phyloP scores from a whole-genome alignment of 768 basidiomycete species.

The Filobasidium wieringae region DNA sequence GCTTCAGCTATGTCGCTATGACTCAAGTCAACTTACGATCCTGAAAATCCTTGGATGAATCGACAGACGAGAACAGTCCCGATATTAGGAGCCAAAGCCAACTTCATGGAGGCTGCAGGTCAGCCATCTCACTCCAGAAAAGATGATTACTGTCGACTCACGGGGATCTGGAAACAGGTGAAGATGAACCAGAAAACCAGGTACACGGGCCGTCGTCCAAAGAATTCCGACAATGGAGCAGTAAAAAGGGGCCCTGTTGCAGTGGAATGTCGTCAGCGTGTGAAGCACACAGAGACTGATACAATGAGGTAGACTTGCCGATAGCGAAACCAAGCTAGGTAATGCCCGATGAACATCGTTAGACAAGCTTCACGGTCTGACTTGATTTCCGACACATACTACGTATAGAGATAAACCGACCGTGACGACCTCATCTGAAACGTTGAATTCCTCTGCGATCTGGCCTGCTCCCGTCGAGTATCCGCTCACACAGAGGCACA shows the following conservation, averaged over 20 bases:
- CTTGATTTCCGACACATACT: constrained; percentile 1
- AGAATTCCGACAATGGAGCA: constrained; percentile 15
- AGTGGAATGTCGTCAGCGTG: no score
- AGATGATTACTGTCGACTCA: constrained; percentile 10
- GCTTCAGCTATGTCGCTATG: no score
- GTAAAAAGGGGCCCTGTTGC: no score
- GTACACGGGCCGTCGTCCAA: constrained; percentile 22
- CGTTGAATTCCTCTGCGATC: constrained; percentile 21
- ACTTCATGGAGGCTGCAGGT: constrained; percentile 12
- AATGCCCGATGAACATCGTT: background rate
- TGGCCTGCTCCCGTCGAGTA: constrained; percentile 21
- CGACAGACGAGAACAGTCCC: constrained; percentile 19
- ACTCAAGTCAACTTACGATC: constrained; percentile 16
- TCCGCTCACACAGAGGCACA: constrained; percentile 21
- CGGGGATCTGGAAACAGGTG: constrained; percentile 24
- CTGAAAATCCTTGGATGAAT: constrained; percentile 22
- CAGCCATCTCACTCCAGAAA: constrained; percentile 1
- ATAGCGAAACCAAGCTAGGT: constrained; percentile 13
- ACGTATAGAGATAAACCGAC: constrained; percentile 21
- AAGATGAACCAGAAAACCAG: constrained; percentile 24
- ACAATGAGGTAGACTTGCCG: constrained; percentile 16
- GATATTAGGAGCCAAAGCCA: constrained; percentile 19
- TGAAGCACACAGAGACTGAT: constrained; percentile 13
- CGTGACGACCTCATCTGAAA: constrained; percentile 18
- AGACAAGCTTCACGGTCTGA: no score